Evolutionary conservation across 306 rosid species (phyloP), one percentile per base, ranked within the genome.

Genomic region (Quercus gilva): DNA sequence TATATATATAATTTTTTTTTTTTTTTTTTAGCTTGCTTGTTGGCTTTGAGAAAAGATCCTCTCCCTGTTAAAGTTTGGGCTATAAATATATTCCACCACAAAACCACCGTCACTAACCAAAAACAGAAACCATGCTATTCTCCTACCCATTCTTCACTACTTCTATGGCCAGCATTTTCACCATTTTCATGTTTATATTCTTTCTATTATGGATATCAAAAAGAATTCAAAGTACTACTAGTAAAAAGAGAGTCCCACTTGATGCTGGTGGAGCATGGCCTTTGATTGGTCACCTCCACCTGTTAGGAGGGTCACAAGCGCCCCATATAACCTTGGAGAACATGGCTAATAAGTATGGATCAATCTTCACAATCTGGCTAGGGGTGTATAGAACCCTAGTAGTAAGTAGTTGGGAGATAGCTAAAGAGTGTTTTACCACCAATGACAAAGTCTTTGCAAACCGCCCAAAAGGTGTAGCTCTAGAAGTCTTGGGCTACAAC

Each of bases 241-340:
- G n/a, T n/a, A 41, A 69, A 20, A 60, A 8, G 28, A 69, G 59
- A 67, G 31, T 56, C 45, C 74, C 89, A 0, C 91, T 85, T 5
- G 77, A 73, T 56, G 84, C 80, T 6, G 17, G 58, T 1, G 86
- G 89, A 0, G 69, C 83, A 1, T 76, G 80, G 87, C 91, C 91
- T 1, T 21, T 85, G 6, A 71, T 85, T 11, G 91, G 91, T 0
- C 89, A 88, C 79, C 81, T 83, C 64, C 89, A 53, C 35, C 83
- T 65, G 13, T 71, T 83, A 13, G 37, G 61, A 1, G 79, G 86
- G 1, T 11, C 84, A 17, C 60, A 73, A 33, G 75, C 79, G 5
- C 70, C 82, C 31, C 77, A 72, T n/a, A 31, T 59, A 2, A 65
- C n/a, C 1, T 37, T 76, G 55, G 82, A 74, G 4, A n/a, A 49